Percentiles rank a stretch among this genome's conserved stretches.
These are phyloP conservation scores for Cucurbita maxima DNA, from an alignment of 306 rosid genomes.

Conservation along the genomic window DNA sequence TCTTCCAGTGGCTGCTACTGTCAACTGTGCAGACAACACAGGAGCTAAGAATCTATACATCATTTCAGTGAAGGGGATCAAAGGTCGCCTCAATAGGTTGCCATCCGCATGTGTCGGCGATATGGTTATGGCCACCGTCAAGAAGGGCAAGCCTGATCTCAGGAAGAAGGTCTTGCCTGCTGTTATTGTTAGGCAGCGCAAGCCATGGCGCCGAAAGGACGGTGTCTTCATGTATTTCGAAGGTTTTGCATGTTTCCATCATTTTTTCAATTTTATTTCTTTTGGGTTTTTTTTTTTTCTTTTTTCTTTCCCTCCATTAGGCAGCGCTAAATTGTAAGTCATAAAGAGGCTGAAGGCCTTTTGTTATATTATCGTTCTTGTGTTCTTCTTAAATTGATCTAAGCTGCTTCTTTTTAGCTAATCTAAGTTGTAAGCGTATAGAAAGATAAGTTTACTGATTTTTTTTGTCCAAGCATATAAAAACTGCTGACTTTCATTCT, in stretches of 20 bases:
- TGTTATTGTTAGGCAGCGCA: conserved; percentile 80
- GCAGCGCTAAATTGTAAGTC: neutral
- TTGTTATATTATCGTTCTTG: neutral
- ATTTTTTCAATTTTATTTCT: neutral
- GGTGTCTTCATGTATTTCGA: conserved; percentile 93
- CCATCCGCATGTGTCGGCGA: conserved; percentile 92
- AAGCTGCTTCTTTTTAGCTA: neutral
- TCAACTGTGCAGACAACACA: conserved; percentile 85
- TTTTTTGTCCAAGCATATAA: neutral
- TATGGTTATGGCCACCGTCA: conserved; percentile 96
- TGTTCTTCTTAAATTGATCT: neutral
- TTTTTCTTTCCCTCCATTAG: neutral
- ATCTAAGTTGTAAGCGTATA: neutral
- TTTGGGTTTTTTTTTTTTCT: neutral
- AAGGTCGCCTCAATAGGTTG: conserved; percentile 63
- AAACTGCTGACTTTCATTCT: neutral
- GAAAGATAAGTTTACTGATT: neutral
- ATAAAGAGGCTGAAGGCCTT: neutral
- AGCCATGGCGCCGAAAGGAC: conserved; percentile 93
- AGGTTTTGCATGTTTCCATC: conserved; percentile 20
- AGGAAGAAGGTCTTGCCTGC: conserved; percentile 91
- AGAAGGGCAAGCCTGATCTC: conserved; percentile 88
- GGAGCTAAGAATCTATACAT: conserved; percentile 88
- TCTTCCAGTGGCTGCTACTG: conserved; percentile 93
- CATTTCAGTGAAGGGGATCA: conserved; percentile 83